Conservation (phyloP, 2,329 filamentous ascomycete species). For the Cladophialophora immunda region DNA sequence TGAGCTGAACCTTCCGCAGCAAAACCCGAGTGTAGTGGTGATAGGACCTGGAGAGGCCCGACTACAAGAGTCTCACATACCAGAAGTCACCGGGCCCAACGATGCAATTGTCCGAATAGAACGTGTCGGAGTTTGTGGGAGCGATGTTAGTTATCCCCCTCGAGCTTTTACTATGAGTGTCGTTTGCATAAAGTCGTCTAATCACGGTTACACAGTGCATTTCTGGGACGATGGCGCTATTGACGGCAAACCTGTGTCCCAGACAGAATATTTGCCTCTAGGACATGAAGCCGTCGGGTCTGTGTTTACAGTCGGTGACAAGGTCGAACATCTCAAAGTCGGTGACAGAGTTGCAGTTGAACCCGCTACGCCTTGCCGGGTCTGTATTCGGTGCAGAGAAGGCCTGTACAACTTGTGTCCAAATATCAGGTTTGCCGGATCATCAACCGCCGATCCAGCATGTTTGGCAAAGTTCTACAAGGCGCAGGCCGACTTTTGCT, state of each 20-base stretch:
- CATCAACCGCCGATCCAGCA: conserved; percentile 60
- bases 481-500: conserved; percentile 56
- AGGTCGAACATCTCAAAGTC: conserved; percentile 52
- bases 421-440: conserved; percentile 60
- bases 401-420: conserved; percentile 55
- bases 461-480: conserved; percentile 61
- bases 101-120: conserved; percentile 57
- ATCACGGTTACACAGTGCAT: no score
- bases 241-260: no score
- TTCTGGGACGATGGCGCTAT: no score
- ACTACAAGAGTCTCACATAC: no score
- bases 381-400: conserved; percentile 54
- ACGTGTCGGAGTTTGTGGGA: conserved; percentile 59
- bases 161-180: no score
- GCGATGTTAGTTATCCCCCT: no score
- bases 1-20: no score
- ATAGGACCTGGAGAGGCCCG: no score
- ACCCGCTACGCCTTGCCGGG: conserved; percentile 57
- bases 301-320: conserved; percentile 47
- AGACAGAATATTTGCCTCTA: conserved; percentile 41
- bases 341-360: conserved; percentile 61
- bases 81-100: conserved; percentile 46
- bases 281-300: conserved; percentile 59
- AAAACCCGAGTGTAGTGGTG: no score
- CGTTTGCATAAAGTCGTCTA: no score